A percentile compares a stretch with the other conserved stretches of the same genome.
Conservation (phyloP, 441 rosid genomes). For the Pelargonium citronellum region DNA sequence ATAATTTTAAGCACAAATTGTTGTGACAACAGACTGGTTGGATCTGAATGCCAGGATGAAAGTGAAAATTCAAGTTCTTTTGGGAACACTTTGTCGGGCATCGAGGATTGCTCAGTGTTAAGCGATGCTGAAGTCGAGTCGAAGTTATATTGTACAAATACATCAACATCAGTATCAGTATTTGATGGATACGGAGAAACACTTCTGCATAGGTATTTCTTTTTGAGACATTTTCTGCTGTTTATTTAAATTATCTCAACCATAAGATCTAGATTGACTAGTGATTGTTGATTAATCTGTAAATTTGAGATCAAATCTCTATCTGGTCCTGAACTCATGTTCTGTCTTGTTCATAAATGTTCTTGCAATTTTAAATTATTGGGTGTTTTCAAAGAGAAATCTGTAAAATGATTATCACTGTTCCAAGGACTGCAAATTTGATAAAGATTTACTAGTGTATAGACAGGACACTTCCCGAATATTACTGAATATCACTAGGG, state of each 20-base stretch:
- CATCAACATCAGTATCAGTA: slow-evolving; percentile 16
- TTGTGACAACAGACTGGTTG: background rate
- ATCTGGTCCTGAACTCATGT: background rate
- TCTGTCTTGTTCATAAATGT: background rate
- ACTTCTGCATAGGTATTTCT: slow-evolving; percentile 19
- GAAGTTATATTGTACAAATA: slow-evolving; percentile 19
- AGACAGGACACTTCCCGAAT: no score
- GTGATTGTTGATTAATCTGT: background rate
- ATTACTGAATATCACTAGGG: no score
- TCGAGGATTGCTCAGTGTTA: slow-evolving; percentile 29
- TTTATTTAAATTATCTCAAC: background rate
- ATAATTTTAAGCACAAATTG: background rate
- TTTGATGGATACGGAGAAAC: slow-evolving; percentile 21
- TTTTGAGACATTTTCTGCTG: background rate
- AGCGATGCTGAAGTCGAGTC: slow-evolving; percentile 77
- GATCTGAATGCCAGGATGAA: slow-evolving; percentile 9
- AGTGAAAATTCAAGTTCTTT: slow-evolving; percentile 78
- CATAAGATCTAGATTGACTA: background rate
- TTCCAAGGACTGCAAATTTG: no score
- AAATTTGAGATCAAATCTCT: background rate
- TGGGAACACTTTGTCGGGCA: slow-evolving; percentile 46
- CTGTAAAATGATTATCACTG: no score
- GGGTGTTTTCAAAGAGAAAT: background rate
- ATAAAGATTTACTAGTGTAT: no score
- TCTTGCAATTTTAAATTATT: background rate